These are phyloP conservation scores for Cryphonectria parasitica DNA, from an alignment of 2,329 filamentous ascomycete genomes.

Conservation along the genomic window DNA sequence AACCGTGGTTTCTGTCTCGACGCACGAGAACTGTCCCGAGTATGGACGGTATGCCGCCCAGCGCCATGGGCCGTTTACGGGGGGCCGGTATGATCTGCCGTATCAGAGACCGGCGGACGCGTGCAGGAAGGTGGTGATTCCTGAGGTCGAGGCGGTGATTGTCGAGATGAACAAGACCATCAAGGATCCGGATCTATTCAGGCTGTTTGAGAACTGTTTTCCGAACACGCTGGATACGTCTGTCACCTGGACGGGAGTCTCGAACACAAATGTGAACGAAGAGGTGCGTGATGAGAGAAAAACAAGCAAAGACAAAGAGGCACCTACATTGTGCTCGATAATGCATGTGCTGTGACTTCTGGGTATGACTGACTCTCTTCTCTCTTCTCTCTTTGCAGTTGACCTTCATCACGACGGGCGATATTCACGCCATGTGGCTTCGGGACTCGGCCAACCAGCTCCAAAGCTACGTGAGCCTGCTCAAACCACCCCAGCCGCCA, in stretches of 20 bases:
- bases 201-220: conserved; percentile 76
- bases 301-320: too few relatives aligned
- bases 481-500: conserved; percentile 44
- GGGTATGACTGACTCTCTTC: background rate
- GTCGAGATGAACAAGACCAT: conserved; percentile 37
- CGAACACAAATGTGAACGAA: conserved; percentile 49
- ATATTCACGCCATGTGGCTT: conserved; percentile 83
- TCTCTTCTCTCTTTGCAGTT: conserved; percentile 43
- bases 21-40: conserved; percentile 34
- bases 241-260: conserved; percentile 66
- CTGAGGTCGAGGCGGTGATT: conserved; percentile 72
- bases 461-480: conserved; percentile 62
- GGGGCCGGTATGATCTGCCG: conserved; percentile 38
- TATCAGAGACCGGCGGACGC: conserved; percentile 60
- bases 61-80: conserved; percentile 38
- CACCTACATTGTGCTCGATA: too few relatives aligned
- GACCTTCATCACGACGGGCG: conserved; percentile 73
- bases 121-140: conserved; percentile 75
- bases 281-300: conserved; percentile 33
- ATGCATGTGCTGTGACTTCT: too few relatives aligned
- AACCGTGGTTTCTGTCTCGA: conserved; percentile 16
- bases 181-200: conserved; percentile 62
- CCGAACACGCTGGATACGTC: conserved; percentile 76
- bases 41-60: conserved; percentile 38
- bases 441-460: conserved; percentile 74